Conservation (phyloP, 2,329 filamentous ascomycete species). For the Calonectria henricotiae region DNA sequence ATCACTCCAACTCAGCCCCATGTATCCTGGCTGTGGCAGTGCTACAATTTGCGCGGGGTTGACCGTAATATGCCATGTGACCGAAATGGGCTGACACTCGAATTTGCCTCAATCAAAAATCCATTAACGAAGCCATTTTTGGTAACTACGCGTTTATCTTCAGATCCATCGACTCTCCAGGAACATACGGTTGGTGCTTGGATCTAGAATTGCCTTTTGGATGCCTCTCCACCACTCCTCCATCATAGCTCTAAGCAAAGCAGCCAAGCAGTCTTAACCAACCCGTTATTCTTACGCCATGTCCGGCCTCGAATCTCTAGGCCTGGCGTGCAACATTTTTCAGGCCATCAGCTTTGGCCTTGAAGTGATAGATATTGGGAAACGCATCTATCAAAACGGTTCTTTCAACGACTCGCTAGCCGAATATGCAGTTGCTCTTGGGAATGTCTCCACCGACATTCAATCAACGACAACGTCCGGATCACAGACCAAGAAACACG, state of each 20-base stretch:
- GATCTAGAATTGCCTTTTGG: too few species aligned
- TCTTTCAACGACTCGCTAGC: constrained; percentile 2
- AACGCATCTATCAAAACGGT: constrained; percentile 42
- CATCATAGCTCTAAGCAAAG: background rate
- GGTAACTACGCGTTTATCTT: too few species aligned
- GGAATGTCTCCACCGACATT: background rate
- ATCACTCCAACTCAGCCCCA: too few species aligned
- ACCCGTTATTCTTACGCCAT: background rate
- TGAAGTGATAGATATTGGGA: constrained; percentile 41
- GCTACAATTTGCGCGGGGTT: too few species aligned
- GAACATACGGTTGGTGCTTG: too few species aligned
- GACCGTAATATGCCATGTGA: too few species aligned
- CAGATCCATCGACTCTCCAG: too few species aligned
- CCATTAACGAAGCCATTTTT: too few species aligned
- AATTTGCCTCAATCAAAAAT: too few species aligned
- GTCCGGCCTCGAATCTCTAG: constrained; percentile 45
- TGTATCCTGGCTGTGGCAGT: too few species aligned
- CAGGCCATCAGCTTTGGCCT: constrained; percentile 45
- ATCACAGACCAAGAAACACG: background rate
- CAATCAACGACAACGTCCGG: background rate
- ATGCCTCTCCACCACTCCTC: too few species aligned
- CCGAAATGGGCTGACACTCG: too few species aligned
- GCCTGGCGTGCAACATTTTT: constrained; percentile 50
- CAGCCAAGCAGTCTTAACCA: background rate
- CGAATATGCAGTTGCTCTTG: background rate